Conservation (phyloP, 345 rosid species). For the Tarenaya hassleriana region DNA sequence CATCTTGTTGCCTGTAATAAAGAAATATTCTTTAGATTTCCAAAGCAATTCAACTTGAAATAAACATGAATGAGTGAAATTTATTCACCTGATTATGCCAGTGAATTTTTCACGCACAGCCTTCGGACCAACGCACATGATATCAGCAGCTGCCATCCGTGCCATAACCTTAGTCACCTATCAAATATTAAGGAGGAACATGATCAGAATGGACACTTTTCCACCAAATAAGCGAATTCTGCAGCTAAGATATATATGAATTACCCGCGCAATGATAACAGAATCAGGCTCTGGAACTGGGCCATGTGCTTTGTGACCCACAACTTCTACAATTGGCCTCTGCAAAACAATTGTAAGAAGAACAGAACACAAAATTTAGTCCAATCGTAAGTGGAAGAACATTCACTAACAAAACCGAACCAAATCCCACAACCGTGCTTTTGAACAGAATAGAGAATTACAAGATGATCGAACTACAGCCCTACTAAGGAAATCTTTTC, state of each 20-base stretch:
- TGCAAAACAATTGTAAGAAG: slow-evolving; percentile 22
- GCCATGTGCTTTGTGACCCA: slow-evolving; percentile 77
- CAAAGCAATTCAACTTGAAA: not conserved
- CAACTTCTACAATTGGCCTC: slow-evolving; percentile 77
- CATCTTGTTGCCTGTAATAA: slow-evolving; percentile 76
- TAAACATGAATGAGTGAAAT: not conserved
- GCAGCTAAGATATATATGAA: slow-evolving; percentile 13
- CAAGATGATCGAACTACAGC: too few relatives aligned
- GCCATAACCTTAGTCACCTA: slow-evolving; percentile 87
- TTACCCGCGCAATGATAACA: slow-evolving; percentile 70
- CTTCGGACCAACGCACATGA: slow-evolving; percentile 80
- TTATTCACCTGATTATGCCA: slow-evolving; percentile 59
- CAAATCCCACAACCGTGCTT: too few relatives aligned
- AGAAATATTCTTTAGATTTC: not conserved
- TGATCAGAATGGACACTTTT: not conserved
- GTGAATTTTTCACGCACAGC: slow-evolving; percentile 75
- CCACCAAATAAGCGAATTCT: slow-evolving; percentile 1
- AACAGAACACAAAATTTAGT: not conserved
- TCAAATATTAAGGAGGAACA: not conserved
- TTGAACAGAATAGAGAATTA: too few relatives aligned
- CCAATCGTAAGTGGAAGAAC: too few relatives aligned
- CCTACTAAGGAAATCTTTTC: too few relatives aligned
- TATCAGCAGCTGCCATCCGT: slow-evolving; percentile 68
- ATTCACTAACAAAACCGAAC: not conserved
- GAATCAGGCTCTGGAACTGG: slow-evolving; percentile 82